Evolutionary conservation across 495 filamentous ascomycete genomes (phyloP), one percentile per base, ranked within the genome.

Genomic region (Mycothermus thermophilus): DNA sequence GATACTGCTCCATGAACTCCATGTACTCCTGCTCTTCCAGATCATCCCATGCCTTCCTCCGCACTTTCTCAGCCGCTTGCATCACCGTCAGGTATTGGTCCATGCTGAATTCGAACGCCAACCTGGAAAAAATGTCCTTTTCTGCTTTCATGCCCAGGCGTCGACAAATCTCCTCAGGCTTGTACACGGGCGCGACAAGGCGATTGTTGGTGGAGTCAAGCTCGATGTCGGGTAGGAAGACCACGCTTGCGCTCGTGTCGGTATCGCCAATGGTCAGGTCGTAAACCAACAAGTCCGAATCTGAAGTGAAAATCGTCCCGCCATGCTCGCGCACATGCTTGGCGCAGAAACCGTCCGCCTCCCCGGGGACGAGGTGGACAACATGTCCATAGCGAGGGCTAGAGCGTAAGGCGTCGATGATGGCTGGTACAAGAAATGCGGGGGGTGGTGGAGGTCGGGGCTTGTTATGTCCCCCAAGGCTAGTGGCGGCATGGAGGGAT

Each of bases 271-370:
- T n/a, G n/a, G n/a, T n/a, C 4, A 83, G 59, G 30, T 81, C 66
- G 45, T 82, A 66, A 0, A 83, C 61, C 14, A 84, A 58, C n/a
- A 85, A 60, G 44, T 87, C 81, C 0, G 81, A 85, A 45, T 87
- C 81, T 16, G 64, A 69, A 6, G 80, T 83, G 8, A 87, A 45
- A 17, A 83, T 50, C 3, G 60, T 55, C 0, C 66, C 65, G 3
- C 67, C 71, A 30, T 63, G 53, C 3, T 52, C 30, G n/a, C 52
- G 61, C n/a, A 72, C 53, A 29, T 69, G 55, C 21, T 57, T 43
- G 8, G 75, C 80, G 55, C 80, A 85, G 44, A 69, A 78, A 4
- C 54, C 47, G 45, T 87, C 80, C 13, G 81, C 81, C 50, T 87
- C 81, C 0, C 78, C 79, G 0, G 77, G 66, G 1, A 82, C 71